Conservation (phyloP, 225 moss, liverwort and hornwort genomes). For the Polytrichum formosum region DNA sequence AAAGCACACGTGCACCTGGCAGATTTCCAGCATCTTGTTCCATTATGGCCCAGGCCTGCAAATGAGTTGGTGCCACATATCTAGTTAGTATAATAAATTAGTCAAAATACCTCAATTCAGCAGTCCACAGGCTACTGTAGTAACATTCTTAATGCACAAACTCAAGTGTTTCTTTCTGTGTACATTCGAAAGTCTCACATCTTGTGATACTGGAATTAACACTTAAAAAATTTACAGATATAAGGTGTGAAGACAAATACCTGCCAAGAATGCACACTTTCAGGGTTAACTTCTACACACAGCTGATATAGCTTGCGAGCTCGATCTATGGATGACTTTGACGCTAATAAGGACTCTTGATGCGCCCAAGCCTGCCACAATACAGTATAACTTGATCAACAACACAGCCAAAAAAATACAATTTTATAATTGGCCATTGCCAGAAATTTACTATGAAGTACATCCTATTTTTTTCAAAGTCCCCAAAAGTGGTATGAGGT, state of each 20-base stretch:
- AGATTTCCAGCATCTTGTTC: slow-evolving; percentile 63
- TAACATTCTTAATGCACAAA: no score
- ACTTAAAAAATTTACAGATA: no score
- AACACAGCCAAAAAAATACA: background rate
- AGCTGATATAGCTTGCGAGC: slow-evolving; percentile 71
- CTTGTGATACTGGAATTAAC: background rate
- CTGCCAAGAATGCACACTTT: slow-evolving; percentile 85
- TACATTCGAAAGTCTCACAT: background rate
- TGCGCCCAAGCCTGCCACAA: slow-evolving; percentile 80
- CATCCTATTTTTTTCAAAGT: no score
- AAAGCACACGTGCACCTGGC: slow-evolving; percentile 63
- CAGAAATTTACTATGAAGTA: no score
- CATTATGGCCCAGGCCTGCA: slow-evolving; percentile 84
- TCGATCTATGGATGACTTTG: slow-evolving; percentile 42
- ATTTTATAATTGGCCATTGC: no score
- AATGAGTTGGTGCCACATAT: no score
- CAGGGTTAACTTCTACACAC: slow-evolving; percentile 66
- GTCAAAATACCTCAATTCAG: background rate
- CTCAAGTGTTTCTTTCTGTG: no score
- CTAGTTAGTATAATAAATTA: no score
- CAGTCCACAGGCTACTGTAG: background rate
- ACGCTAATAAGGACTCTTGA: slow-evolving; percentile 67
- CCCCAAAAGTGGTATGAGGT: no score
- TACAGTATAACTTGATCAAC: background rate
- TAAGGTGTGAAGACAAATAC: slow-evolving; percentile 19